Evolutionary conservation across 1,284 basidiomycete genomes (phyloP), one percentile per base, ranked within the genome.

Genomic region (Coriolopsis trogii): DNA sequence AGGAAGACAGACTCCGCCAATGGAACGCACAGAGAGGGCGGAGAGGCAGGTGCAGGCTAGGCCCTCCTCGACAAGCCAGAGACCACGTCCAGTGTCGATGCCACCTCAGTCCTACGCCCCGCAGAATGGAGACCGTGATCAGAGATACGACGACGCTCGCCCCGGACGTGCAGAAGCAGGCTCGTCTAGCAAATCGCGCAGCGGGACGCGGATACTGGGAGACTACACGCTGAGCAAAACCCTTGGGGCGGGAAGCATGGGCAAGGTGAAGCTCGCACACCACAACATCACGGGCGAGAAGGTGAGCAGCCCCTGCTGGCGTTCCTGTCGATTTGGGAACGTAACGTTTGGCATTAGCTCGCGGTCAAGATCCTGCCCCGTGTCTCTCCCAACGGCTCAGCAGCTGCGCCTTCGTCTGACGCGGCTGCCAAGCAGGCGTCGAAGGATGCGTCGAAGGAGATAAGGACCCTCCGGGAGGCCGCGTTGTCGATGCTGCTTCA

Each of bases 291-390:
- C 93, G 1, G 91, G 91, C 36, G 94, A 98, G 74, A 97, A 96
- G 84, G 96, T 96, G 58, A 64, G 41, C 41, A 47, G 15, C 24
- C 24, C 31, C 38, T 2, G 20, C 46, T 46, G 18, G 54, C 20
- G 30, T 41, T 21, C 21, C 26, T 37, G 20, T 18, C 18, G 18
- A 34, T 46, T 13, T 26, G 25, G 44, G 33, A 29, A 40, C 25
- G 26, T 29, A 43, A 42, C 37, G 40, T 21, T 38, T 37, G 13
- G 30, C 25, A n/a, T 15, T 24, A 96, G 92, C 88, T 96, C 54
- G 97, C 97, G 9, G 93, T 99, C 75, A 99, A 99, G 79, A 99
- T 99, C 66, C 88, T 98, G 16, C 96, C 97, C 20, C 85, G 95
- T 13, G 86, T 80, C 58, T 79, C 73, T 70, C 89, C 81, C 6